Conservation (phyloP, 768 basidiomycete species). For the Rhodotorula paludigena region DNA sequence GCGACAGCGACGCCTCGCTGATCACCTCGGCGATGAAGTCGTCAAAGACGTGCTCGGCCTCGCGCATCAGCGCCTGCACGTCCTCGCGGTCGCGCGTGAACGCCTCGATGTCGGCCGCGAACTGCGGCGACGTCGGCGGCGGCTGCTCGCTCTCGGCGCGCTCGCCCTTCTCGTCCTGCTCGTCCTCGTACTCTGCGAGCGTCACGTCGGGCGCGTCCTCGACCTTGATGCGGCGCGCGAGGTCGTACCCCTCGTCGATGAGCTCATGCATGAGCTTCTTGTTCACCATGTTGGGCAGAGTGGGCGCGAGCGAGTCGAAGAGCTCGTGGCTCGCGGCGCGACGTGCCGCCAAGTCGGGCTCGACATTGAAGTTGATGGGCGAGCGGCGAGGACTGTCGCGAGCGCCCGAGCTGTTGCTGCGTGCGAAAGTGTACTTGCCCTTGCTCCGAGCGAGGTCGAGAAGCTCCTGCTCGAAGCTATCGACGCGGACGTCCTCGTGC, state of each 20-base stretch:
- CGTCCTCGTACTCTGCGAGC: background rate
- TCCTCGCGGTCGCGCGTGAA: background rate
- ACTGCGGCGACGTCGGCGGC: too few relatives aligned
- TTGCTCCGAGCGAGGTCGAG: too few relatives aligned
- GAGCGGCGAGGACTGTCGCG: too few relatives aligned
- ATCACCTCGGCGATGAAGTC: too few relatives aligned
- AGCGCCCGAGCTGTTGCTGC: too few relatives aligned
- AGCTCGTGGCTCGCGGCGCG: background rate
- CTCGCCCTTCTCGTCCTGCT: background rate
- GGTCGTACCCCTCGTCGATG: background rate
- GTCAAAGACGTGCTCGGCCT: too few relatives aligned
- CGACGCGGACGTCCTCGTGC: too few relatives aligned
- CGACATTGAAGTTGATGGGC: background rate
- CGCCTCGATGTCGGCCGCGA: background rate
- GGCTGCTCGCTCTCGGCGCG: background rate
- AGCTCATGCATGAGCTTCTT: too few relatives aligned
- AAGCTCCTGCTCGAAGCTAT: background rate
- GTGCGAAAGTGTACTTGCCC: too few relatives aligned
- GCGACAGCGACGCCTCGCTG: background rate
- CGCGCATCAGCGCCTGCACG: background rate
- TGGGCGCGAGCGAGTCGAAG: background rate
- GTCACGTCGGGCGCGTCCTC: background rate
- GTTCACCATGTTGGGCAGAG: background rate
- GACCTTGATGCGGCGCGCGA: too few relatives aligned
- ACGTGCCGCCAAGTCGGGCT: too few relatives aligned